phyloP scores from a whole-genome alignment of 371 early-diverging fungal genomes.

The Mortierella sp. region DNA sequence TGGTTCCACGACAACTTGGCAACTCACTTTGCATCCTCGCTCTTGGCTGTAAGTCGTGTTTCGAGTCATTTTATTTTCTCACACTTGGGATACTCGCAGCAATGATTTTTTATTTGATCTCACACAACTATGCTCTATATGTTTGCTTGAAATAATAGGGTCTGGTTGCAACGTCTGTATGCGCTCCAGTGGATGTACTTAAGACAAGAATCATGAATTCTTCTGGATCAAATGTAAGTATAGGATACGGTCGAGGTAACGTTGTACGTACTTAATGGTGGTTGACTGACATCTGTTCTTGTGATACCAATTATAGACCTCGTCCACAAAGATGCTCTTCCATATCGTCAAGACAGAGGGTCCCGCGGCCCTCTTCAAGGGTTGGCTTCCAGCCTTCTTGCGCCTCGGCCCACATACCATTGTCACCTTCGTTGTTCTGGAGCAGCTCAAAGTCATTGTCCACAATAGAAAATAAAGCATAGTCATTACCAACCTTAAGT shows the following conservation, averaged over 20 bases:
- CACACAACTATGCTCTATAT: too few species aligned
- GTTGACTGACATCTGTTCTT: conserved; percentile 6
- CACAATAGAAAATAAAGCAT: conserved; percentile 28
- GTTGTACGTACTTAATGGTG: too few species aligned
- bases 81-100: not conserved
- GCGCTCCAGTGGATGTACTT: conserved; percentile 89
- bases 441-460: conserved; percentile 62
- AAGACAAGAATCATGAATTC: conserved; percentile 92
- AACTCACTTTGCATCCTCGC: conserved; percentile 81
- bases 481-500: too few species aligned
- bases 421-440: conserved; percentile 87
- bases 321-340: conserved; percentile 47
- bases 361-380: conserved; percentile 82
- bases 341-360: conserved; percentile 73
- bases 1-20: conserved; percentile 72
- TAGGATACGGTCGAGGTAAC: not conserved
- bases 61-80: not conserved
- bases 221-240: conserved; percentile 50
- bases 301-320: conserved; percentile 18
- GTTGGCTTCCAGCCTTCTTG: conserved; percentile 87
- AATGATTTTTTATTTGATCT: too few species aligned
- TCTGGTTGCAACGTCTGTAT: conserved; percentile 89
- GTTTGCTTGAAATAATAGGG: conserved; percentile 72
- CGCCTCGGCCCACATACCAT: conserved; percentile 91
- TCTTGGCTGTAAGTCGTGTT: conserved; percentile 72